These are phyloP conservation scores for Starmerella tilneyi DNA, from an alignment of 805 yeast species.

Conservation along the genomic window DNA sequence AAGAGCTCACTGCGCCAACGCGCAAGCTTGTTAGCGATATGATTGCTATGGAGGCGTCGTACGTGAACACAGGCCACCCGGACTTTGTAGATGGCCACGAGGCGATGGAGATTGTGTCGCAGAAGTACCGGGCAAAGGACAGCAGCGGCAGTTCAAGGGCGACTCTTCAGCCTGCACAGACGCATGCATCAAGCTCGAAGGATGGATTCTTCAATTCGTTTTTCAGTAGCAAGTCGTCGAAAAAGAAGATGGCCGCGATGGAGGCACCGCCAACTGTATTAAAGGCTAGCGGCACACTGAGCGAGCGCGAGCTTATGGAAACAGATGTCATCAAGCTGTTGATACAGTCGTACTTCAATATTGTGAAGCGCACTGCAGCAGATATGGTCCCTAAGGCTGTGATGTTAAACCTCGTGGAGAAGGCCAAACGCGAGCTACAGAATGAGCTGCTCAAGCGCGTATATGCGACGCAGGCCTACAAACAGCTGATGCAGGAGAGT, in stretches of 20 bases:
- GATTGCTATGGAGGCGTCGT: conserved; percentile 78
- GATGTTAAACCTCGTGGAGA: conserved; percentile 80
- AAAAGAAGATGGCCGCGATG: conserved; percentile 87
- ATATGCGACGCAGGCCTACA: conserved; percentile 60
- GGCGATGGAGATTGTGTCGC: conserved; percentile 88
- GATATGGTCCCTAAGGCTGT: conserved; percentile 93
- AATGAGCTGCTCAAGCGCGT: conserved; percentile 78
- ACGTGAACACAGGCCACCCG: conserved; percentile 96
- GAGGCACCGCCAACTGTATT: conserved; percentile 95
- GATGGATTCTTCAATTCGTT: conserved; percentile 90
- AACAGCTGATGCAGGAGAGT: conserved; percentile 76
- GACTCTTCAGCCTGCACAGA: conserved; percentile 64
- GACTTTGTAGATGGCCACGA: conserved; percentile 89
- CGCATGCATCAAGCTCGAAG: conserved; percentile 24
- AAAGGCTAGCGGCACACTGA: conserved; percentile 83
- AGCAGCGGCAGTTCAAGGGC: conserved; percentile 70
- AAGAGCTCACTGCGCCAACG: conserved; percentile 74
- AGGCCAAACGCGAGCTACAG: conserved; percentile 80
- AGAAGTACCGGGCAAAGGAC: conserved; percentile 55
- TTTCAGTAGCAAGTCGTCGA: conserved; percentile 72
- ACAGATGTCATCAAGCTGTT: conserved; percentile 92
- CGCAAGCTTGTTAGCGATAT: conserved; percentile 75
- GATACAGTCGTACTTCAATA: conserved; percentile 79
- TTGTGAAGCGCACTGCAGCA: conserved; percentile 86
- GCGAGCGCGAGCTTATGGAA: conserved; percentile 92